phyloP scores from a whole-genome alignment of 1,284 basidiomycete species.

The Amylostereum areolatum region DNA sequence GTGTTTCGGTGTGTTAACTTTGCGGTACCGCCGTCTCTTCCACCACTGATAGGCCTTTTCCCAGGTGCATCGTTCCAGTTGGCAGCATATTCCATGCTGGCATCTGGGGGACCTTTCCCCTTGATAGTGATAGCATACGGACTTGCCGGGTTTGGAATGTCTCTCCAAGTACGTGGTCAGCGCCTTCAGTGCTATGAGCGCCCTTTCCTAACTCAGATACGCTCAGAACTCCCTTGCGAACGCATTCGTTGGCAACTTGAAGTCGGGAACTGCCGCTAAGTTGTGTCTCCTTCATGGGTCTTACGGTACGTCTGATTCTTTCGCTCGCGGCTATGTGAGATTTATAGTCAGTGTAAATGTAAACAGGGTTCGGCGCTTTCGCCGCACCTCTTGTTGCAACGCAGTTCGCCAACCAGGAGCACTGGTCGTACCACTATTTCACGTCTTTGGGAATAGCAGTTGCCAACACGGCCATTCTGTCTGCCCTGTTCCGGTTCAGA shows the following conservation, averaged over 20 bases:
- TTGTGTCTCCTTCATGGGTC: slow-evolving; percentile 52
- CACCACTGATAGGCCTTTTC: neutral
- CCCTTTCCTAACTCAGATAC: slow-evolving; percentile 7
- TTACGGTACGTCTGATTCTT: slow-evolving; percentile 30
- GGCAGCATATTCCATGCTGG: slow-evolving; percentile 38
- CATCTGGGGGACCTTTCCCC: slow-evolving; percentile 61
- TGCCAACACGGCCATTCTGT: slow-evolving; percentile 37
- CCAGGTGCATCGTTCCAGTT: slow-evolving; percentile 39
- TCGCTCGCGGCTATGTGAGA: neutral
- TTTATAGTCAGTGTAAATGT: too few species aligned
- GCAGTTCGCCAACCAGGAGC: slow-evolving; percentile 47
- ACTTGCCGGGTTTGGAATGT: slow-evolving; percentile 57
- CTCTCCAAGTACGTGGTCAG: slow-evolving; percentile 36
- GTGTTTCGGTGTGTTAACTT: too few species aligned
- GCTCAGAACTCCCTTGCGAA: slow-evolving; percentile 51
- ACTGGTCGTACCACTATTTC: slow-evolving; percentile 59
- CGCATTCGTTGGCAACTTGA: slow-evolving; percentile 44
- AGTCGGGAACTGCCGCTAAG: slow-evolving; percentile 36
- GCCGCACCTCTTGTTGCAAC: slow-evolving; percentile 63
- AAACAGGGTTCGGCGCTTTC: slow-evolving; percentile 58
- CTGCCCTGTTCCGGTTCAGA: slow-evolving; percentile 46
- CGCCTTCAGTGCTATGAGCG: neutral
- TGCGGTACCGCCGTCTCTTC: too few species aligned
- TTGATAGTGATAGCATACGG: slow-evolving; percentile 55
- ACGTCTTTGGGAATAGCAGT: slow-evolving; percentile 52